phyloP scores from a whole-genome alignment of 345 rosid genomes.

The Zanthoxylum bungeanum region DNA sequence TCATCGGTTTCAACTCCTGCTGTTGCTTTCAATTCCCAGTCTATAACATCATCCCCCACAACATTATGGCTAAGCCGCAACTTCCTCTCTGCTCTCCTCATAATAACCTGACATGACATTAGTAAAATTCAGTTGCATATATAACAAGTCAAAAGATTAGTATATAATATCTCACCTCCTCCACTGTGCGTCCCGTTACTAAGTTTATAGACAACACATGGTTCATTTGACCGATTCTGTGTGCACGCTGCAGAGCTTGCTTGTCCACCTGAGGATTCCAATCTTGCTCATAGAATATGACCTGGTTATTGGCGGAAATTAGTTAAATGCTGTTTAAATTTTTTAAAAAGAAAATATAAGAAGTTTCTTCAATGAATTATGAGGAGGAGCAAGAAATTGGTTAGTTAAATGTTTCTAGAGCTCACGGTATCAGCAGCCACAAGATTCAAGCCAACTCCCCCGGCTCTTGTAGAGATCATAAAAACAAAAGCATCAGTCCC shows the following conservation, averaged over 20 bases:
- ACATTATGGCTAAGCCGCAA: slow-evolving; percentile 76
- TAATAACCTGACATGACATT: slow-evolving; percentile 53
- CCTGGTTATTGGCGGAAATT: slow-evolving; percentile 39
- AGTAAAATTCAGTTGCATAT: not conserved
- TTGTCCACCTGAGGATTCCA: slow-evolving; percentile 98
- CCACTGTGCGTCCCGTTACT: slow-evolving; percentile 63
- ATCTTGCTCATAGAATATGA: slow-evolving; percentile 89
- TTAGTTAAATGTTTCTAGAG: slow-evolving; percentile 3
- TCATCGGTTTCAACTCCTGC: slow-evolving; percentile 46
- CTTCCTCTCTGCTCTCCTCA: slow-evolving; percentile 77
- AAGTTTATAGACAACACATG: slow-evolving; percentile 80
- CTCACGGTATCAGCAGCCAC: slow-evolving; percentile 91
- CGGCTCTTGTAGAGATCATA: slow-evolving; percentile 93
- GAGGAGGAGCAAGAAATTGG: not conserved
- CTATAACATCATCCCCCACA: slow-evolving; percentile 47
- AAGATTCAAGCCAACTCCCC: slow-evolving; percentile 95
- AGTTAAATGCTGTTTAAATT: not conserved
- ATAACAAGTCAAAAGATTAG: not conserved
- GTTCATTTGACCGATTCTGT: slow-evolving; percentile 85
- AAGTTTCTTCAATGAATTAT: not conserved
- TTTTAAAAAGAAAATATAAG: not conserved
- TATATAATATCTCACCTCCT: slow-evolving; percentile 53
- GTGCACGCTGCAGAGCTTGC: slow-evolving; percentile 93
- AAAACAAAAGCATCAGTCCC: slow-evolving; percentile 66
- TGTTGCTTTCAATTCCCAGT: slow-evolving; percentile 44